phyloP scores from a whole-genome alignment of 2,329 filamentous ascomycete species.

The Alternaria sp. region DNA sequence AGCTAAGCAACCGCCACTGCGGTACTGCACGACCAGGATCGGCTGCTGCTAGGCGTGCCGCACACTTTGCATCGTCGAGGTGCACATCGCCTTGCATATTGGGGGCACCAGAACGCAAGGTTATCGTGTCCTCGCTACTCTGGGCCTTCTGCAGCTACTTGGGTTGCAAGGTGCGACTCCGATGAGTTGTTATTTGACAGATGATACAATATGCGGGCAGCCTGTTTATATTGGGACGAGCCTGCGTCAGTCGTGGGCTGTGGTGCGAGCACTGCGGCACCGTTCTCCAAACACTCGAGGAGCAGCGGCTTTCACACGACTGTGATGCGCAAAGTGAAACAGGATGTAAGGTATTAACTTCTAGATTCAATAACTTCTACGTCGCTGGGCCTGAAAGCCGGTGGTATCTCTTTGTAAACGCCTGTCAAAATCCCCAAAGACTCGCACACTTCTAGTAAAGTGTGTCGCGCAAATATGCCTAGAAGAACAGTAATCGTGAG shows the following conservation, averaged over 20 bases:
- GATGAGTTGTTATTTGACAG: conserved; percentile 21
- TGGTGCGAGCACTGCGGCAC: conserved; percentile 14
- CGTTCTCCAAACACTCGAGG: background rate
- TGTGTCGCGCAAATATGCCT: conserved; percentile 32
- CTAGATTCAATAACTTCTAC: conserved; percentile 22
- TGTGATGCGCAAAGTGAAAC: background rate
- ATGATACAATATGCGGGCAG: conserved; percentile 20
- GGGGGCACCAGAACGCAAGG: conserved; percentile 13
- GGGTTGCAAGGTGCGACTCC: conserved; percentile 19
- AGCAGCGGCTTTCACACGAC: background rate
- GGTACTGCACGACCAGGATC: conserved; percentile 19
- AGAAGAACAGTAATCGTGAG: conserved; percentile 18
- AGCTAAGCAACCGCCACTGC: conserved; percentile 13
- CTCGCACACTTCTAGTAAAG: conserved; percentile 42
- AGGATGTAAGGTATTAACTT: conserved; percentile 1
- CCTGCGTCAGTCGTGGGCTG: conserved; percentile 22
- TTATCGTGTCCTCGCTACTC: conserved; percentile 27
- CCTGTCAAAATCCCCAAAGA: conserved; percentile 20
- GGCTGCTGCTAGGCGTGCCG: conserved; percentile 17
- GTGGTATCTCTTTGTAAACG: conserved; percentile 35
- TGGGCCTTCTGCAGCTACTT: conserved; percentile 20
- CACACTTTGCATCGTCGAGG: conserved; percentile 23
- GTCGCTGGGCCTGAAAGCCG: conserved; percentile 31
- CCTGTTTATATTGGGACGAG: conserved; percentile 13
- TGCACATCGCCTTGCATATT: conserved; percentile 13